Evolutionary conservation across 2,329 filamentous ascomycete species (phyloP).

Genomic region (Drechslerella coelobrocha): DNA sequence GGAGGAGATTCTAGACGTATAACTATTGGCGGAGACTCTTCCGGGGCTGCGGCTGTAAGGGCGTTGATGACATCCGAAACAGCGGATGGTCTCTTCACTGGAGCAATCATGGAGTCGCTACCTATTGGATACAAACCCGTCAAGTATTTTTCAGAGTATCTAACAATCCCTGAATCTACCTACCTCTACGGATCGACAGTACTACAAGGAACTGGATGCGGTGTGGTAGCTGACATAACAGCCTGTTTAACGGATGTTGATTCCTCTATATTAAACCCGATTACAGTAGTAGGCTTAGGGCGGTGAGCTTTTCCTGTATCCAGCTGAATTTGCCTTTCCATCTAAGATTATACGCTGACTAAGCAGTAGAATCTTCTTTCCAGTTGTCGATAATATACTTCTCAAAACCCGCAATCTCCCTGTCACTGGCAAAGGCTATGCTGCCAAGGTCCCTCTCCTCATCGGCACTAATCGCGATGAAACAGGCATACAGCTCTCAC

Average conservation of each 20-base stretch:
- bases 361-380: conserved; percentile 10
- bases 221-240: neutral
- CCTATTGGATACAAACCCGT: conserved; percentile 27
- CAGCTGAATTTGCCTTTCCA: neutral
- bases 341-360: neutral
- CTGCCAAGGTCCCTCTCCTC: conserved; percentile 57
- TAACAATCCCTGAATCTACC: conserved; percentile 21
- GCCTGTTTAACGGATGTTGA: conserved; percentile 26
- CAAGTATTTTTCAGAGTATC: conserved; percentile 15
- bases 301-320: conserved; percentile 6
- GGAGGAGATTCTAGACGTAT: conserved; percentile 53
- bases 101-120: conserved; percentile 20
- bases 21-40: conserved; percentile 53
- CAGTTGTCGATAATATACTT: conserved; percentile 55
- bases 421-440: conserved; percentile 54
- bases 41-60: conserved; percentile 50
- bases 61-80: conserved; percentile 28
- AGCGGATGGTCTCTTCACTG: conserved; percentile 10
- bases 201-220: conserved; percentile 26
- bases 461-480: conserved; percentile 59
- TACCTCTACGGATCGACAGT: conserved; percentile 19
- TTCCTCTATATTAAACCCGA: conserved; percentile 6
- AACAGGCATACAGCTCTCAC: conserved; percentile 56
- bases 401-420: conserved; percentile 54
- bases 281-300: conserved; percentile 10